Evolutionary conservation across 805 yeast genomes (phyloP).

Genomic region (Metschnikowia proteae): DNA sequence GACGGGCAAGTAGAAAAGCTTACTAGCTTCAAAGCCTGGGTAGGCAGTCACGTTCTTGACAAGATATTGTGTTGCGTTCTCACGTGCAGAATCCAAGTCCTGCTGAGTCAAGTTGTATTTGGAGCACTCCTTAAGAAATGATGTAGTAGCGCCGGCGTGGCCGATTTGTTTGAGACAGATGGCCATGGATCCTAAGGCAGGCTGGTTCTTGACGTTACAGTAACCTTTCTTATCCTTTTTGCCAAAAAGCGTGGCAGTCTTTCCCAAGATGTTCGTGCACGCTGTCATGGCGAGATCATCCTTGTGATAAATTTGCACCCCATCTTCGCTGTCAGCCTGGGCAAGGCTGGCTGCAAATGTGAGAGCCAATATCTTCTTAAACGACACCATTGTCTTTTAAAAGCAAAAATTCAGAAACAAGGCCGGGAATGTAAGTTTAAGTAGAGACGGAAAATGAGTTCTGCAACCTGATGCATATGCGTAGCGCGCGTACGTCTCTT

Average conservation of each 20-base stretch:
- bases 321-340: constrained; percentile 15
- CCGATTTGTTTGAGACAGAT: constrained; percentile 29
- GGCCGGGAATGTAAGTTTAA: constrained; percentile 1
- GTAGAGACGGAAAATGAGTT: constrained; percentile 1
- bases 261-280: constrained; percentile 23
- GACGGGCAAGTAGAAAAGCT: constrained; percentile 35
- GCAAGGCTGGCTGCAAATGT: constrained; percentile 14
- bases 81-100: constrained; percentile 32
- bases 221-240: constrained; percentile 25
- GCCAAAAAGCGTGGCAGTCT: constrained; percentile 25
- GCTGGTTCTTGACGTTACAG: constrained; percentile 34
- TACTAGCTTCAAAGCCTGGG: constrained; percentile 27
- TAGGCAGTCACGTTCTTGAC: constrained; percentile 29
- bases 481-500: neutral
- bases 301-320: constrained; percentile 21
- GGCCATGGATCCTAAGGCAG: constrained; percentile 38
- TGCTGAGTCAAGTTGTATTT: constrained; percentile 25
- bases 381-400: constrained; percentile 13
- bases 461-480: neutral
- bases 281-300: constrained; percentile 25
- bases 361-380: constrained; percentile 10
- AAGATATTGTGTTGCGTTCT: constrained; percentile 40
- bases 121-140: constrained; percentile 12
- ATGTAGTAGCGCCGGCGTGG: constrained; percentile 17
- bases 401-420: neutral